phyloP scores from a whole-genome alignment of 2,329 filamentous ascomycete genomes.

The Aspergillus caelatus region DNA sequence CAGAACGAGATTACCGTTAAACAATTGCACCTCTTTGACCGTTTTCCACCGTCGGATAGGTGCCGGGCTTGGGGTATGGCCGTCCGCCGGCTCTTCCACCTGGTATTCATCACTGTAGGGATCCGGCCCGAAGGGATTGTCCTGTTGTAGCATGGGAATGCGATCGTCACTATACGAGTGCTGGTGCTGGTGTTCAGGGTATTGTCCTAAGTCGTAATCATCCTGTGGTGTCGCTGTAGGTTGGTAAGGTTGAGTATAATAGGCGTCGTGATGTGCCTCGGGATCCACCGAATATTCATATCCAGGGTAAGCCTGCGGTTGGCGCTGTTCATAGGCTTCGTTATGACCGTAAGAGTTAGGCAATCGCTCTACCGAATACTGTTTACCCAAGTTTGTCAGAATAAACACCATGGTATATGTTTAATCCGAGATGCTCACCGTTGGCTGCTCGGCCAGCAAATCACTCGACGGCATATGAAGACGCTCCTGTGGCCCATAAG shows the following conservation, averaged over 20 bases:
- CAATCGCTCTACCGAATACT: conserved; percentile 74
- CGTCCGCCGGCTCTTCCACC: conserved; percentile 38
- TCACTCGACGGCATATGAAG: conserved; percentile 75
- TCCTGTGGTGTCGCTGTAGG: conserved; percentile 61
- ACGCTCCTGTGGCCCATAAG: conserved; percentile 62
- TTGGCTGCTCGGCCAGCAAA: conserved; percentile 78
- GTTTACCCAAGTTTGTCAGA: conserved; percentile 10
- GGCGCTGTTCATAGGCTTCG: conserved; percentile 61
- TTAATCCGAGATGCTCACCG: conserved; percentile 58
- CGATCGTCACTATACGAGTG: conserved; percentile 69
- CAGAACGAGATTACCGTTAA: conserved; percentile 93
- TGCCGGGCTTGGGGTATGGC: conserved; percentile 55
- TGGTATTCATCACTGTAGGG: conserved; percentile 54
- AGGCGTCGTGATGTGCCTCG: conserved; percentile 82
- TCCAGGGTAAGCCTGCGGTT: conserved; percentile 53
- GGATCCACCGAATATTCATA: conserved; percentile 77
- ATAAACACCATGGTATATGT: background rate
- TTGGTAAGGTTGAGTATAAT: conserved; percentile 82
- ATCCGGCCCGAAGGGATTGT: conserved; percentile 65
- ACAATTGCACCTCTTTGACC: conserved; percentile 96
- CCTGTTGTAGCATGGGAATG: conserved; percentile 73
- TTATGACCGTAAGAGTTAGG: conserved; percentile 65
- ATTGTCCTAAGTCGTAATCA: conserved; percentile 58
- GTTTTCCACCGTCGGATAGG: conserved; percentile 92
- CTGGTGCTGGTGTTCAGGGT: conserved; percentile 51